Percentiles rank a stretch among this genome's conserved stretches.
phyloP scores from a whole-genome alignment of 2,329 filamentous ascomycete genomes.

The Trichophyton schoenleinii region DNA sequence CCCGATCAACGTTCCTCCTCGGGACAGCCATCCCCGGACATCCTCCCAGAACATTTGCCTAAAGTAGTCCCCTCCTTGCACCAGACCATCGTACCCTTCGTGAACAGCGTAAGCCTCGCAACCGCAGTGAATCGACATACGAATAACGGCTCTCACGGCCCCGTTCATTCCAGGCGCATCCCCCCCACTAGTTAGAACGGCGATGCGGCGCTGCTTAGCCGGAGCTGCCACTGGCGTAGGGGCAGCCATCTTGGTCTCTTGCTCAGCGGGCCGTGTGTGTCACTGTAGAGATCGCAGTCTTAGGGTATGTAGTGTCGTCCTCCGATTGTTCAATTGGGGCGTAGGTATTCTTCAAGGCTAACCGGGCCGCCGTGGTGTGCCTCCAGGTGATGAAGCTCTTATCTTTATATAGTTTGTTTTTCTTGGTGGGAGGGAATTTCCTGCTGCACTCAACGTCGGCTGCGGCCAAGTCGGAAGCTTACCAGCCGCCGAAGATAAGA shows the following conservation, averaged over 20 bases:
- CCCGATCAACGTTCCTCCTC: slow-evolving; percentile 90
- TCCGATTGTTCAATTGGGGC: too few species aligned
- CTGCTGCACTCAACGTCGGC: background rate
- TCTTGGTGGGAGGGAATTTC: background rate
- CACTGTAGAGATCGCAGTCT: too few species aligned
- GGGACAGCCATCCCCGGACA: slow-evolving; percentile 84
- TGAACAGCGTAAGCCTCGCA: slow-evolving; percentile 73
- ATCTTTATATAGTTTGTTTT: background rate
- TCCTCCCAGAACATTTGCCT: slow-evolving; percentile 81
- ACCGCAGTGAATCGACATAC: slow-evolving; percentile 74
- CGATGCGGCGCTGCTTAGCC: slow-evolving; percentile 47
- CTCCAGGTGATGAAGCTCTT: background rate
- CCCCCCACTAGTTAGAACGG: slow-evolving; percentile 86
- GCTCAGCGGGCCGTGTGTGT: background rate
- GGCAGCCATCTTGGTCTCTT: background rate
- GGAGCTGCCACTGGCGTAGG: slow-evolving; percentile 5
- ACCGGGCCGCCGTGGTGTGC: background rate
- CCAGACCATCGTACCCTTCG: slow-evolving; percentile 92
- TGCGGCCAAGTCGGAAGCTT: background rate
- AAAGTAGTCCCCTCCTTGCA: slow-evolving; percentile 80
- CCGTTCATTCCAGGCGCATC: slow-evolving; percentile 94
- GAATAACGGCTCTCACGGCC: slow-evolving; percentile 77
- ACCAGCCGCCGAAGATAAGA: background rate
- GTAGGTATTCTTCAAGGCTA: background rate
- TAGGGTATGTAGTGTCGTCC: too few species aligned